Conservation (phyloP, 768 basidiomycete genomes). For the Boletus speciosus region DNA sequence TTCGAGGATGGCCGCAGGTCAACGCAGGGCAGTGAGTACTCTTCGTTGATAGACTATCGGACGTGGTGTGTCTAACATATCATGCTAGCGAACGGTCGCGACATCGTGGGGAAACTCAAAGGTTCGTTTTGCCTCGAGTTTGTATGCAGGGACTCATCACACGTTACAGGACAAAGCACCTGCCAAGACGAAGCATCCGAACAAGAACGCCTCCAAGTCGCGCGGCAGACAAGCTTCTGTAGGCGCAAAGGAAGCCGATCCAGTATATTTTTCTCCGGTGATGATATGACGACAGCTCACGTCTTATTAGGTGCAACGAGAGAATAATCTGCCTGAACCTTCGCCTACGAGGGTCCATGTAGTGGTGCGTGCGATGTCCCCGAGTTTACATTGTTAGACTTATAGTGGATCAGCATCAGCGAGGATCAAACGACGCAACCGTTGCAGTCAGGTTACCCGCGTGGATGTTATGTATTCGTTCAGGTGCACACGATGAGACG, state of each 20-base stretch:
- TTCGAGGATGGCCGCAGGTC: not conserved
- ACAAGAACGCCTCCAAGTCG: not conserved
- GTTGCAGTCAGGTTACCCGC: not conserved
- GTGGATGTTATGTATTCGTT: not conserved
- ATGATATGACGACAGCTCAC: not conserved
- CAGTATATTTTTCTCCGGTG: not conserved
- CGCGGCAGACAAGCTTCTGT: not conserved
- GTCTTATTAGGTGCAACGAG: not conserved
- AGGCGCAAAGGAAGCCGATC: no score
- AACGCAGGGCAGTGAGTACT: not conserved
- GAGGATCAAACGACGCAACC: not conserved
- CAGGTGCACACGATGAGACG: not conserved
- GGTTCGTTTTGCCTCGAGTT: not conserved
- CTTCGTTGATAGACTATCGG: not conserved
- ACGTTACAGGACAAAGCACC: not conserved
- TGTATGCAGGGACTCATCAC: not conserved
- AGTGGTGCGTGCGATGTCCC: not conserved
- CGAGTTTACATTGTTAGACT: not conserved
- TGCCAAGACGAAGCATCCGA: not conserved
- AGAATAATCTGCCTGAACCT: not conserved
- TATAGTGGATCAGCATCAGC: not conserved
- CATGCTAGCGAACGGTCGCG: not conserved
- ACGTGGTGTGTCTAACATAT: not conserved
- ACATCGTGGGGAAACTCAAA: accelerated
- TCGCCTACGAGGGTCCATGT: not conserved